Percentiles rank a stretch among this genome's conserved stretches.
These are phyloP conservation scores for Talaromyces sp. DNA, from an alignment of 2,329 filamentous ascomycete genomes.

Conservation along the genomic window DNA sequence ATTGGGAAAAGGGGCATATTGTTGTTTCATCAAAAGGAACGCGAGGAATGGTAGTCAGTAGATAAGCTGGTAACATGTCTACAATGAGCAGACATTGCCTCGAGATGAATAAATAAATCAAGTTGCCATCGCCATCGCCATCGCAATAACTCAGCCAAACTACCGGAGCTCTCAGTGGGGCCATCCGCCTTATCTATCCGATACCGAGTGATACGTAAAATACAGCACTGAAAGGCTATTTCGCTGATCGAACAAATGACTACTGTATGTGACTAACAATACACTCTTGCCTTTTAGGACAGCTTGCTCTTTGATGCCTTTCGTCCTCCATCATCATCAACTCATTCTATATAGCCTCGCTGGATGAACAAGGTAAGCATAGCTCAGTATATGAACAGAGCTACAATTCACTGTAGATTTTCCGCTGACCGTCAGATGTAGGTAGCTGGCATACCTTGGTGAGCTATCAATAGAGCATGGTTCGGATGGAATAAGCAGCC, in stretches of 20 bases:
- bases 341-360: background rate
- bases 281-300: background rate
- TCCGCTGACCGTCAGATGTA: background rate
- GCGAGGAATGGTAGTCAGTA: background rate
- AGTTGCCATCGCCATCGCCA: conserved; percentile 3
- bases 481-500: background rate
- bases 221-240: background rate
- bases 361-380: background rate
- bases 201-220: background rate
- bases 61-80: background rate
- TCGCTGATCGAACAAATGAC: background rate
- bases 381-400: background rate
- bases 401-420: background rate
- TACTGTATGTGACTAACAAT: background rate
- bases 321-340: background rate
- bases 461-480: background rate
- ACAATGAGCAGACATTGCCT: background rate
- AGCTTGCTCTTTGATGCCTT: background rate
- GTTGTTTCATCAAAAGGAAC: background rate
- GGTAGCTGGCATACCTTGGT: background rate
- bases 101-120: background rate
- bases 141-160: background rate
- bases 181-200: background rate
- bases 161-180: background rate
- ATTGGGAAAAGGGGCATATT: conserved; percentile 17